phyloP scores from a whole-genome alignment of 306 rosid genomes.

The Sphenostylis stenocarpa region DNA sequence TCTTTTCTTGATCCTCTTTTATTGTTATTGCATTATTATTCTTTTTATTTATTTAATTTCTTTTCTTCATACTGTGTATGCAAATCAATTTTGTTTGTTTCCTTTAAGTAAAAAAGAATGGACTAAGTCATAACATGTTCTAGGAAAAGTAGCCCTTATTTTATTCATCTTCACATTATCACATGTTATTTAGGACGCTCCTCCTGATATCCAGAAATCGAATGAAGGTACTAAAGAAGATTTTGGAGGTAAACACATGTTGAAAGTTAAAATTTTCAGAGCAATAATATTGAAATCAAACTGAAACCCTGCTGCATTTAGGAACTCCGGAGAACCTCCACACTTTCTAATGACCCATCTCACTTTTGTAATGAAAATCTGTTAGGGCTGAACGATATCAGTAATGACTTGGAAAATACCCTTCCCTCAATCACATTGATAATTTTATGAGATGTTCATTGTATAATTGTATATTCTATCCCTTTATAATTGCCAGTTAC shows the following conservation, averaged over 20 bases:
- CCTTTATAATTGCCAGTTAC: not conserved
- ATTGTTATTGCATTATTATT: not conserved
- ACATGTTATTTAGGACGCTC: not conserved
- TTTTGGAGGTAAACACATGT: not conserved
- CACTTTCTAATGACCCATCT: not conserved
- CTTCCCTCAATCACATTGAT: not conserved
- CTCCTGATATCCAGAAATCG: not conserved
- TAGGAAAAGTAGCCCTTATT: not conserved
- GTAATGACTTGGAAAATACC: not conserved
- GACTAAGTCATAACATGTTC: constrained; percentile 6
- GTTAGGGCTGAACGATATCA: not conserved
- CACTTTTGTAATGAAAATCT: not conserved
- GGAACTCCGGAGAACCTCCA: not conserved
- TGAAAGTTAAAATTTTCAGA: constrained; percentile 9
- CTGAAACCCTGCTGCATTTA: not conserved
- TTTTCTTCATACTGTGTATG: not conserved
- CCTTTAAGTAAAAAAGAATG: not conserved
- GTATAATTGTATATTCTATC: not conserved
- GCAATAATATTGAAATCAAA: not conserved
- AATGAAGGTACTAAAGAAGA: not conserved
- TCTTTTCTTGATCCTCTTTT: not conserved
- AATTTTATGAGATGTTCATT: constrained; percentile 14
- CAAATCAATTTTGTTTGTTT: not conserved
- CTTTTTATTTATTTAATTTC: not conserved
- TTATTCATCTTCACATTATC: not conserved